Evolutionary conservation across 2,329 filamentous ascomycete species (phyloP).

Genomic region (Sporothrix dimorphospora): DNA sequence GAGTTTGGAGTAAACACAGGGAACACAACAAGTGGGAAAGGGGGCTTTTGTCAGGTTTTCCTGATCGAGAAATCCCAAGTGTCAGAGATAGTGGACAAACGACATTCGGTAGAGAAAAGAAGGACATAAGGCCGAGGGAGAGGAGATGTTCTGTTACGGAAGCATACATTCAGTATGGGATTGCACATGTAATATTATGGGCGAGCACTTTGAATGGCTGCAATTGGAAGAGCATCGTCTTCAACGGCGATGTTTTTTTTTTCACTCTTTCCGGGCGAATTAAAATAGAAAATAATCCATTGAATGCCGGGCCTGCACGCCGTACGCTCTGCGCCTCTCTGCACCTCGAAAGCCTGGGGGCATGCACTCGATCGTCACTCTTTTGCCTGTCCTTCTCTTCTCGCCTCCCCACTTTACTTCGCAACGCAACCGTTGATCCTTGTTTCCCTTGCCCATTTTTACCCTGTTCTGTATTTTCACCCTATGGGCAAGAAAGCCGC

Average conservation of each 20-base stretch:
- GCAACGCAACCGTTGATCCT: slow-evolving; percentile 1
- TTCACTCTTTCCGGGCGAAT: neutral
- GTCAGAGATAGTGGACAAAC: neutral
- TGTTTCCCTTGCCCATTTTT: neutral
- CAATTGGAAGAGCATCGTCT: no score
- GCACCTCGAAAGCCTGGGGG: neutral
- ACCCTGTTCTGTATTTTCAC: neutral
- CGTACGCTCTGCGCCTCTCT: neutral
- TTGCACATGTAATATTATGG: no score
- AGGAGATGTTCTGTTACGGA: no score
- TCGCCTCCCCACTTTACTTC: neutral
- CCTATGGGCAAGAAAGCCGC: neutral
- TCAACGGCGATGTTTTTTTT: neutral
- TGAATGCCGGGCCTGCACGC: neutral
- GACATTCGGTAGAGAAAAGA: neutral
- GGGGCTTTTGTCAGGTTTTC: neutral
- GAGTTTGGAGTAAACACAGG: neutral
- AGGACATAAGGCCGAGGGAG: neutral
- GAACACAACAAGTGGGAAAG: neutral
- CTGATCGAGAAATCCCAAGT: neutral
- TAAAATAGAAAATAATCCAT: neutral
- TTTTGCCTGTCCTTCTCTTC: neutral
- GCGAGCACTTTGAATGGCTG: no score
- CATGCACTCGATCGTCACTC: neutral
- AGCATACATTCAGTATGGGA: no score